Base-by-base conservation (phyloP, 192 early-diverging fungal genomes). In the Powellomyces hirtus region DNA sequence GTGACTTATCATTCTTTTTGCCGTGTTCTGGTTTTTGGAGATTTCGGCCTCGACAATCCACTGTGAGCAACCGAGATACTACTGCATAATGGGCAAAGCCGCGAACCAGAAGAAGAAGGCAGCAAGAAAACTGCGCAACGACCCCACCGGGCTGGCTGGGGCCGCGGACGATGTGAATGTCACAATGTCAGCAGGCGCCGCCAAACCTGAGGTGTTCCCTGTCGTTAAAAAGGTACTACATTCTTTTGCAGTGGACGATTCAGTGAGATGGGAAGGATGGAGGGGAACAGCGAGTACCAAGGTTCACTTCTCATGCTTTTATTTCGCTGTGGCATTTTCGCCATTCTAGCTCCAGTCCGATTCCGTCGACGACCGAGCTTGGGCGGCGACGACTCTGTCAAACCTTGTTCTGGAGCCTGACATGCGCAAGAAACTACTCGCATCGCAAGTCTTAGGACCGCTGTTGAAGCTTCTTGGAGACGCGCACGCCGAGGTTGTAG, bases 301-400 rank as follows among this genome's bases (percentile, higher is more conserved):
- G 40, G 18, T 42, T 42, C 40, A 18, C 40, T 42, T 42, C 18
- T 42, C 18, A 8, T 42, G 40, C 18, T 18, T 14, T 49, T 42
- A 13, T 18, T 42, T 8, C 8, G 8, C 40, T 42, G 40, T 13
- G 10, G 40, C 40, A 13, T 18, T 8, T 42, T 13, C 40, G 18
- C 42, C 29, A 5, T 22, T 13, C n/a, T 20, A 94, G 89, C 80
- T 94, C 5, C 70, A 67, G 6, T 86, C 89, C 1, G 66, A 76
- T 35, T 85, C 90, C 59, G 72, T 85, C 30, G 86, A 85, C 61
- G 95, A 97, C 38, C 78, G 93, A 5, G 86, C 88, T 5, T 97
- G 94, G 93, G 92, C 95, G 1, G 91, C 91, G 16, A 89, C 92
- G 31, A 91, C 91, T 62, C 83, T 92, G 18, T 91, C 91, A 38